These are phyloP conservation scores for Pleurotus tuoliensis DNA, from an alignment of 768 basidiomycete species.

Conservation along the genomic window DNA sequence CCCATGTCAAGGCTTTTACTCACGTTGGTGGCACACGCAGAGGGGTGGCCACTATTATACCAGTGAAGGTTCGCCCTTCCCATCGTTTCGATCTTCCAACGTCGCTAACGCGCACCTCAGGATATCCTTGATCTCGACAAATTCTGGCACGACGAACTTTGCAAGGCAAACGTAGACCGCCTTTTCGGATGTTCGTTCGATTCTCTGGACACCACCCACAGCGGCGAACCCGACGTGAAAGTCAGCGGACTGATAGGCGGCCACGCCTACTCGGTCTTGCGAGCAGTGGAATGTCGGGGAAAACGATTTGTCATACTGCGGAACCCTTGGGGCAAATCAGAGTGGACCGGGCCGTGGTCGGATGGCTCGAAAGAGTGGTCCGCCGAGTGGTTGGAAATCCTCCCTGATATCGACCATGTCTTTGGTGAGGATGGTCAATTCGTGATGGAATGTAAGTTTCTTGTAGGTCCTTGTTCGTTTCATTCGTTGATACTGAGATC, in stretches of 20 bases:
- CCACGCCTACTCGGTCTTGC: conserved; percentile 50
- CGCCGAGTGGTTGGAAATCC: conserved; percentile 40
- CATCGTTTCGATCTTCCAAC: neutral
- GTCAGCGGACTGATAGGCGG: conserved; percentile 36
- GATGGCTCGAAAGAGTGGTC: conserved; percentile 60
- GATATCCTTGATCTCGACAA: conserved; percentile 47
- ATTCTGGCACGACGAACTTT: conserved; percentile 49
- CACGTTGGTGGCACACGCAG: neutral
- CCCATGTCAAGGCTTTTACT: neutral
- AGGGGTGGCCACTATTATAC: conserved; percentile 2
- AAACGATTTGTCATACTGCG: conserved; percentile 50
- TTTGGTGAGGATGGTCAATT: conserved; percentile 55
- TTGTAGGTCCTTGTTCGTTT: neutral
- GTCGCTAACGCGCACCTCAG: conserved; percentile 13
- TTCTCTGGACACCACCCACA: conserved; percentile 24
- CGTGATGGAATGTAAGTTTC: conserved; percentile 46
- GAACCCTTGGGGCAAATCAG: conserved; percentile 49
- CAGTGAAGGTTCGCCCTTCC: conserved; percentile 15
- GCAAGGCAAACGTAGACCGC: conserved; percentile 40
- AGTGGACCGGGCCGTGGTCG: conserved; percentile 52
- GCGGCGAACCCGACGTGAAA: conserved; percentile 16
- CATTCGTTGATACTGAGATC: neutral
- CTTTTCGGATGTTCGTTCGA: conserved; percentile 47
- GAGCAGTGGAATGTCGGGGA: conserved; percentile 40
- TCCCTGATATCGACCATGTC: conserved; percentile 37